A percentile compares a stretch with the other conserved stretches of the same genome.
Evolutionary conservation across 177 flowering plant genomes (phyloP).

Genomic region (Viscum album): DNA sequence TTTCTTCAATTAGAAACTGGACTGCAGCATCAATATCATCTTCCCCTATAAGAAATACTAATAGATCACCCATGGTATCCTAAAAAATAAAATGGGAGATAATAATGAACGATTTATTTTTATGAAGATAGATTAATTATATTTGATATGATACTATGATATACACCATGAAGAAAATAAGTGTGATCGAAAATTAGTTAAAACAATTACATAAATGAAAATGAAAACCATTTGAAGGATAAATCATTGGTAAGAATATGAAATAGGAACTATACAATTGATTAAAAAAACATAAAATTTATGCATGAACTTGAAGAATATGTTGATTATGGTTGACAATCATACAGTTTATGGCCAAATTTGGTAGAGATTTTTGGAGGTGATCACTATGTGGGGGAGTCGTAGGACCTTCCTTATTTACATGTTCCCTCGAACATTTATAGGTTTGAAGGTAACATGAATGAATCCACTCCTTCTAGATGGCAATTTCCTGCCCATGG

Average conservation of each 20-base stretch:
- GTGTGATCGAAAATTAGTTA: background rate
- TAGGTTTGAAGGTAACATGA: too few relatives aligned
- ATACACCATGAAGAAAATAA: background rate
- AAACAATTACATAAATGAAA: background rate
- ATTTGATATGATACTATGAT: background rate
- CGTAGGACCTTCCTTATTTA: too few relatives aligned
- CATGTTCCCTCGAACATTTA: too few relatives aligned
- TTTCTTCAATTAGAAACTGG: conserved; percentile 61
- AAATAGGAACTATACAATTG: too few relatives aligned
- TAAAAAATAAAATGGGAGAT: background rate
- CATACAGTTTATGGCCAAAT: too few relatives aligned
- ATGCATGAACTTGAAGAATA: background rate
- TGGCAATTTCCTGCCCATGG: too few relatives aligned
- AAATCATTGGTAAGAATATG: background rate
- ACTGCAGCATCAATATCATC: conserved; percentile 93
- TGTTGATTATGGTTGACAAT: too few relatives aligned
- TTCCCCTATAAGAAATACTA: conserved; percentile 94
- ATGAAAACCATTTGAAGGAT: background rate
- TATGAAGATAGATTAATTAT: background rate
- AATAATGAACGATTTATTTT: background rate
- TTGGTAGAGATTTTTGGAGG: too few relatives aligned
- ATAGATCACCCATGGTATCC: conserved; percentile 89
- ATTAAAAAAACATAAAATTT: too few relatives aligned
- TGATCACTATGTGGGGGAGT: too few relatives aligned
- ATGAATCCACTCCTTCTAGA: too few relatives aligned